A percentile compares a stretch with the other conserved stretches of the same genome.
phyloP scores from a whole-genome alignment of 805 yeast genomes.

The Crinitomyces ghanaensis region DNA sequence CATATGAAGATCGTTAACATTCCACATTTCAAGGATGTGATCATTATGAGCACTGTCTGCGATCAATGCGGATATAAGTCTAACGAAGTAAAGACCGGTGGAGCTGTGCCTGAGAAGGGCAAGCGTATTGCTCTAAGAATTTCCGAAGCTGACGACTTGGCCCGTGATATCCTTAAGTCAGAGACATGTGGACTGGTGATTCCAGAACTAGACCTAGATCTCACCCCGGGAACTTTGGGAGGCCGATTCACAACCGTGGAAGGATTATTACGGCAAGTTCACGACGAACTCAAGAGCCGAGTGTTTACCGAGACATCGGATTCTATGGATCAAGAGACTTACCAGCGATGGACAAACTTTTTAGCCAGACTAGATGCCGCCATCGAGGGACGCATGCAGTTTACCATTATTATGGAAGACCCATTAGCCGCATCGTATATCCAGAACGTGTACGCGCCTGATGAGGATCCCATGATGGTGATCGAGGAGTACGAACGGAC shows the following conservation, averaged over 20 bases:
- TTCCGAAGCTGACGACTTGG: slow-evolving; percentile 84
- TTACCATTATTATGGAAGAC: slow-evolving; percentile 84
- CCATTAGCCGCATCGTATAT: slow-evolving; percentile 92
- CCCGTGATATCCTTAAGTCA: slow-evolving; percentile 87
- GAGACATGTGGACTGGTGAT: slow-evolving; percentile 81
- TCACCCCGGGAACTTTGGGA: slow-evolving; percentile 93
- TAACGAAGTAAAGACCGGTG: slow-evolving; percentile 97
- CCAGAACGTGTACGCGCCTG: slow-evolving; percentile 98
- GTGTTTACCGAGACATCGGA: slow-evolving; percentile 82
- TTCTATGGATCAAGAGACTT: slow-evolving; percentile 73
- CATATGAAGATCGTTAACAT: slow-evolving; percentile 95
- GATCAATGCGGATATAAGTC: slow-evolving; percentile 90
- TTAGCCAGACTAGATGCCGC: slow-evolving; percentile 68
- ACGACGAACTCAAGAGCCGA: slow-evolving; percentile 76
- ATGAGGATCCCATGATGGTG: slow-evolving; percentile 89
- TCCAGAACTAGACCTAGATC: slow-evolving; percentile 83
- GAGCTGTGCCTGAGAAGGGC: slow-evolving; percentile 84
- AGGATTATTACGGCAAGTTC: slow-evolving; percentile 80
- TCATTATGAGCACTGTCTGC: slow-evolving; percentile 91
- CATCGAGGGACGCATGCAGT: slow-evolving; percentile 64
- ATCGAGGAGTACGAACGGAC: slow-evolving; percentile 88
- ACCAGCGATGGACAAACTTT: slow-evolving; percentile 72
- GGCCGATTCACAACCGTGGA: slow-evolving; percentile 97
- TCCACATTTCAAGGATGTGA: slow-evolving; percentile 96
- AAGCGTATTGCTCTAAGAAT: slow-evolving; percentile 58